Evolutionary conservation across 306 rosid species (phyloP).

Genomic region (Betula pendula): DNA sequence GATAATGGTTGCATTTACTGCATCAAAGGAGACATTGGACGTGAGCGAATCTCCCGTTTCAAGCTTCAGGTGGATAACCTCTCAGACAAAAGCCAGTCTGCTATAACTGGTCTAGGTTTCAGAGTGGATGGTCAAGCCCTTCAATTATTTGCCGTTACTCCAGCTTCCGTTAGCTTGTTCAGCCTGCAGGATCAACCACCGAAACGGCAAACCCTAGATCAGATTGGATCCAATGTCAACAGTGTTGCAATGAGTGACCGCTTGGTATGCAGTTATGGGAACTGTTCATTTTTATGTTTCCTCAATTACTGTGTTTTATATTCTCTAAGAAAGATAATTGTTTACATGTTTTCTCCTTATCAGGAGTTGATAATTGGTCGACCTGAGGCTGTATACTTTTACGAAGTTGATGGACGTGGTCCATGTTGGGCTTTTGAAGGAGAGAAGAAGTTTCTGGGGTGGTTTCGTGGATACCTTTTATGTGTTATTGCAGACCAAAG

Average conservation of each 20-base stretch:
- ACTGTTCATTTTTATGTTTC: conserved; percentile 8
- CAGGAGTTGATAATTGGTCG: conserved; percentile 94
- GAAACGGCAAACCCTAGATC: conserved; percentile 89
- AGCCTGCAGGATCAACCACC: conserved; percentile 77
- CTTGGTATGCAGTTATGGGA: conserved; percentile 51
- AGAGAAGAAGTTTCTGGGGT: conserved; percentile 86
- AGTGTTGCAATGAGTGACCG: conserved; percentile 94
- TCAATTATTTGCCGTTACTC: conserved; percentile 87
- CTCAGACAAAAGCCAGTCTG: conserved; percentile 58
- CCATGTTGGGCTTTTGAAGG: conserved; percentile 99
- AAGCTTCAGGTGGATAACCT: conserved; percentile 78
- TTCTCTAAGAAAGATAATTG: conserved; percentile 26
- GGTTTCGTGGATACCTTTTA: conserved; percentile 97
- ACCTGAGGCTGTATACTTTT: conserved; percentile 92
- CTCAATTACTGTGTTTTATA: conserved; percentile 8
- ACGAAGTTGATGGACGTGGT: conserved; percentile 99
- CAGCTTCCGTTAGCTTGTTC: conserved; percentile 80
- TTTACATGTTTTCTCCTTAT: conserved; percentile 27
- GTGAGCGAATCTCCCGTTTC: conserved; percentile 90
- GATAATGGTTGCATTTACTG: conserved; percentile 92
- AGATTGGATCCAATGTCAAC: conserved; percentile 74
- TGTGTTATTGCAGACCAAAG: conserved; percentile 96
- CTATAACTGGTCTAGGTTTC: conserved; percentile 85
- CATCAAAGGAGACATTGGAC: conserved; percentile 93
- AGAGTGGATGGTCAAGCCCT: conserved; percentile 95